Evolutionary conservation across 257 asterid species (phyloP).

Genomic region (Fraxinus quadrangulata): DNA sequence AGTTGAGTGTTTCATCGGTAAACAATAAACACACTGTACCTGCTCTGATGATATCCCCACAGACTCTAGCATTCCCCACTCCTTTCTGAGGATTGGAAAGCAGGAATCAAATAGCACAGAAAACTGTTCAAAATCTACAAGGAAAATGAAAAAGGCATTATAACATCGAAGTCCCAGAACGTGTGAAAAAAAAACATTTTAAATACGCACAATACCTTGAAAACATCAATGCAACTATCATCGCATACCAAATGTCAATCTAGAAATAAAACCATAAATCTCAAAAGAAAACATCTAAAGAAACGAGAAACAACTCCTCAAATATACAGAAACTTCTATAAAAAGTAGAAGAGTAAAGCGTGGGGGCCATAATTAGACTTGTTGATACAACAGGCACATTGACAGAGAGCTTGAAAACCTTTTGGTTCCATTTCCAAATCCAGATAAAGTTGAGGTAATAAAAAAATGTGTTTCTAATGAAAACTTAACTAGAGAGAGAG

Average conservation of each 20-base stretch:
- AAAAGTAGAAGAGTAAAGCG: neutral
- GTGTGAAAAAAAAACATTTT: neutral
- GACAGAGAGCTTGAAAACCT: neutral
- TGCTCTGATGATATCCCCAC: conserved; percentile 40
- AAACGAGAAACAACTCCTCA: conserved; percentile 2
- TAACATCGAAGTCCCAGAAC: neutral
- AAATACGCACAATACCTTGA: conserved; percentile 8
- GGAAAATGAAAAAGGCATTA: neutral
- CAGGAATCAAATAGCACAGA: conserved; percentile 46
- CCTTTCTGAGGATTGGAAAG: conserved; percentile 61
- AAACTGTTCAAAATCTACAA: conserved; percentile 48
- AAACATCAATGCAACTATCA: conserved; percentile 1
- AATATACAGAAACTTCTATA: neutral
- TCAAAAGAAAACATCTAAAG: conserved; percentile 19
- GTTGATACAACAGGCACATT: neutral
- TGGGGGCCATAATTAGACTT: neutral
- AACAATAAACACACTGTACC: conserved; percentile 42
- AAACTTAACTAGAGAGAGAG: too few species aligned
- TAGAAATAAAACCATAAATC: neutral
- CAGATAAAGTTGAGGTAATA: neutral
- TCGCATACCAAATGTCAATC: neutral
- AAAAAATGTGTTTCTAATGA: neutral
- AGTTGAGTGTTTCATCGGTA: neutral
- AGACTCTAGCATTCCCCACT: conserved; percentile 67
- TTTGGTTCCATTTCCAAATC: neutral